Evolutionary conservation across 371 early-diverging fungal genomes (phyloP), one percentile per base, ranked within the genome.

Genomic region (Phascolomyces articulosus): DNA sequence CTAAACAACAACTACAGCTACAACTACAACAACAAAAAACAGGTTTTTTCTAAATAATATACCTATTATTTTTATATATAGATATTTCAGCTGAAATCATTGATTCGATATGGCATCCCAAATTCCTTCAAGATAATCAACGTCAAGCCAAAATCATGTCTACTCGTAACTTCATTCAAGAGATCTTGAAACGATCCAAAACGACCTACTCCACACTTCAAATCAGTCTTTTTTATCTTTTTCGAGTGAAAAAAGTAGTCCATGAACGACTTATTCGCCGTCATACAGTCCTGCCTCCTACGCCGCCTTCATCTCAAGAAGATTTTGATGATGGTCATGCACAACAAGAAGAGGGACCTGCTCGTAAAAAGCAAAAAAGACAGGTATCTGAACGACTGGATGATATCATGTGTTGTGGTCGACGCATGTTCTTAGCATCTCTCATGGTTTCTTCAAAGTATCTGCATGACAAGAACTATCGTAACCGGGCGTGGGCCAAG

Each of bases 181-280:
- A 91, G 64, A 85, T 92, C 44, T 72, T 93, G 9, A 85, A 84
- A 58, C 85, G 91, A 41, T 90, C 91, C 18, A 84, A 86, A 58
- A 84, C 90, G 13, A 89, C 92, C 15, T 92, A 88, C 66, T 87
- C 90, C 7, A 91, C 90, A 28, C 77, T 93, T n/a, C 91, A 91
- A 72, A 82, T 88, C 40, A 81, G 88, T 4, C 69, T 90, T 23
- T 85, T 87, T 55, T 90, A 90, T 64, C 74, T 90, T 15, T 83
- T 79, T 69, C 80, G 80, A 18, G 72, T 79, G 29, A 77, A 75
- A 34, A 71, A 68, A 29, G 60, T 63, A 13, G 71, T 82, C 51
- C 72, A 71, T 60, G 73, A 74, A 51, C 66, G 67, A 57, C 65
- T 79, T 15, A 66, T 65, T 28, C 40, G 40, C 6, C 63, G 63